Evolutionary conservation across 2,329 filamentous ascomycete species (phyloP), one percentile per base, ranked within the genome.

Genomic region (Chaetomiaceae sp.): DNA sequence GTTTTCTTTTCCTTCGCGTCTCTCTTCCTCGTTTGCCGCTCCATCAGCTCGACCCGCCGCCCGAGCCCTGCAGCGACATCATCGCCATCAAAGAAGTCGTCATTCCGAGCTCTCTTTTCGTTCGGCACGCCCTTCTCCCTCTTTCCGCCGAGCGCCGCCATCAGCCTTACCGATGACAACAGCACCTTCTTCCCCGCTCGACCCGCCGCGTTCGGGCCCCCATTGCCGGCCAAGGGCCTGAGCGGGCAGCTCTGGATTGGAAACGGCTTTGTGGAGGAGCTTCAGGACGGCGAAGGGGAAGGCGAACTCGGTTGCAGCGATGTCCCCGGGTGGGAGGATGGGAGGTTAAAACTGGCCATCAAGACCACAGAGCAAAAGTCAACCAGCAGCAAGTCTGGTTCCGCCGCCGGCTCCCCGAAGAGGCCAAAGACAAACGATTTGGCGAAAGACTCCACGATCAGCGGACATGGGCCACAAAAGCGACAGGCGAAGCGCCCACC

Each of bases 91-190:
- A 59, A 57, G 38, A 71, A 71, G 55, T 73, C 76, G 31, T 71
- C 78, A 51, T 68, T 85, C 44, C 73, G 73, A 53, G 75, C 79
- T 36, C 74, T 89, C 59, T 83, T 89, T 70, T 85, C 85, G 59
- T 88, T 89, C 69, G 84, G 83, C 55, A 78, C 84, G 5, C 86
- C 91, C 1, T 89, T 91, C 59, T 91, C 89, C 19, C 83, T 99
- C 20, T 99, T 99, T 68, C 91, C 92, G 4, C 91, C 91, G 3
- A 96, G 94, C 60, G 94, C 94, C 44, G 88, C 95, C 64, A 96
- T 99, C 68, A 96, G 89, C 69, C 80, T 99, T 57, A 96, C 91
- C 65, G 91, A 97, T 71, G 94, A 99, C 72, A 99, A 99, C 71
- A 96, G 90, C 62, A 99, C 94, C 12, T 95, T 95, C 63, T 99